Percentiles rank a stretch among this genome's conserved stretches.
Evolutionary conservation across 345 rosid species (phyloP).

Genomic region (Cardamine resedifolia): DNA sequence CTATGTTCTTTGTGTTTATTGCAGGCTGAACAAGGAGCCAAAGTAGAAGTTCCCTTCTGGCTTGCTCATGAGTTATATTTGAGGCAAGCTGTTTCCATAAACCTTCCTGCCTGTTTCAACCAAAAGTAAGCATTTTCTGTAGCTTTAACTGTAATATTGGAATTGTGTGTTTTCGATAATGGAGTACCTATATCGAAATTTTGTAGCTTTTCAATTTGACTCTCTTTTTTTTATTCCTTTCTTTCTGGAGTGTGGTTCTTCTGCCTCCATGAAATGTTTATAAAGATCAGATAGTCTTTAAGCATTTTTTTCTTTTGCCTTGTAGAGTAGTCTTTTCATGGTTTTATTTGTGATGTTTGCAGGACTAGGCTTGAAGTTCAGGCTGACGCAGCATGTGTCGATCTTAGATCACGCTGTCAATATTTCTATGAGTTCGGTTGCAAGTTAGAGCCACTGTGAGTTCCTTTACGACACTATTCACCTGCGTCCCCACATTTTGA

Average conservation of each 20-base stretch:
- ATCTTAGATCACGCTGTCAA: slow-evolving; percentile 70
- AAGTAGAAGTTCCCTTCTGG: slow-evolving; percentile 71
- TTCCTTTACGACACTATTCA: slow-evolving; percentile 1
- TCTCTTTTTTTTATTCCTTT: background rate
- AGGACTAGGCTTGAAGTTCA: slow-evolving; percentile 84
- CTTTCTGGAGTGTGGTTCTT: background rate
- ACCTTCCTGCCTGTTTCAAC: slow-evolving; percentile 71
- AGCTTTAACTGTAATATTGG: background rate
- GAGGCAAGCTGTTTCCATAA: slow-evolving; percentile 65
- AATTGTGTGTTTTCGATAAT: background rate
- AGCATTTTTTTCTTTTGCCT: background rate
- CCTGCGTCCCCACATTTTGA: background rate
- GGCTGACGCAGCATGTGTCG: slow-evolving; percentile 86
- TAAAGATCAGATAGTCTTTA: no score
- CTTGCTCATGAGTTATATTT: slow-evolving; percentile 68
- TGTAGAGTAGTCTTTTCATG: background rate
- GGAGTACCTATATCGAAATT: background rate
- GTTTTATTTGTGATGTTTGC: background rate
- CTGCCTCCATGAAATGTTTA: background rate
- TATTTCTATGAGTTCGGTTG: slow-evolving; percentile 82
- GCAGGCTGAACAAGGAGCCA: slow-evolving; percentile 78
- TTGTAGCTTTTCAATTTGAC: background rate
- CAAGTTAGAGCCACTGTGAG: slow-evolving; percentile 86
- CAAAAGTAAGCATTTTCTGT: slow-evolving; percentile 51
- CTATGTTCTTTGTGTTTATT: background rate